Percentiles rank a stretch among this genome's conserved stretches.
These are phyloP conservation scores for Chaetoscypha palmicola DNA, from an alignment of 2,329 filamentous ascomycete genomes.

Conservation along the genomic window DNA sequence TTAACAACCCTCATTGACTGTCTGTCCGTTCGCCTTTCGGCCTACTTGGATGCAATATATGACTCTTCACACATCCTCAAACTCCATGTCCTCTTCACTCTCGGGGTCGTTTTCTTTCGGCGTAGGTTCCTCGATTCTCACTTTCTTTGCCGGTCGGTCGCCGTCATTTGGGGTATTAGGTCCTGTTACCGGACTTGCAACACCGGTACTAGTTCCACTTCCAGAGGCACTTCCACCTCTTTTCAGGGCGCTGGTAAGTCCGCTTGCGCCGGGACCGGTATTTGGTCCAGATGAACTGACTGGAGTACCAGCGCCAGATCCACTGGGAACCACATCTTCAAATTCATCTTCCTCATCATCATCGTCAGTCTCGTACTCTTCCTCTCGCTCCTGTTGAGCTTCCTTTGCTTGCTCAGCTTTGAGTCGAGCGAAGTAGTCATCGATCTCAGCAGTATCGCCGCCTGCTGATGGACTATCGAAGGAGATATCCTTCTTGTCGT, in stretches of 20 bases:
- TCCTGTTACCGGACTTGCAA: slow-evolving; percentile 30
- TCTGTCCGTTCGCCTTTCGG: too few species aligned
- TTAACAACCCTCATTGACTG: too few species aligned
- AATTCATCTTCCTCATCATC: slow-evolving; percentile 39
- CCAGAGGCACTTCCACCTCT: slow-evolving; percentile 25
- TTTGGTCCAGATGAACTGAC: slow-evolving; percentile 23
- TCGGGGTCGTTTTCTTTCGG: slow-evolving; percentile 35
- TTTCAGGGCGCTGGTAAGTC: slow-evolving; percentile 26
- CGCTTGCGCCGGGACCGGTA: slow-evolving; percentile 14
- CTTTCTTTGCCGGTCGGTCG: slow-evolving; percentile 48
- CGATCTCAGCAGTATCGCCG: slow-evolving; percentile 51
- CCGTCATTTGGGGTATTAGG: slow-evolving; percentile 35
- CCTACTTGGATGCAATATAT: too few species aligned
- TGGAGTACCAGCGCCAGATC: slow-evolving; percentile 26
- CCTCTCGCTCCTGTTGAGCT: slow-evolving; percentile 42
- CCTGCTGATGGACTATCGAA: slow-evolving; percentile 35
- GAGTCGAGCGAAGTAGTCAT: slow-evolving; percentile 60
- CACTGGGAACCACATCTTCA: slow-evolving; percentile 37
- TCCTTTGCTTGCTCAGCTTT: slow-evolving; percentile 52
- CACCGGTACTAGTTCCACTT: slow-evolving; percentile 29
- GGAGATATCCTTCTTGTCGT: slow-evolving; percentile 41
- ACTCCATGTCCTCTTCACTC: slow-evolving; percentile 49
- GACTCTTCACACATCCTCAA: slow-evolving; percentile 46
- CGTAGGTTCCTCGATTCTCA: slow-evolving; percentile 48
- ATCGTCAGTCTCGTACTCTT: slow-evolving; percentile 43